phyloP scores from a whole-genome alignment of 2,329 filamentous ascomycete genomes.

The Emergomyces orientalis region DNA sequence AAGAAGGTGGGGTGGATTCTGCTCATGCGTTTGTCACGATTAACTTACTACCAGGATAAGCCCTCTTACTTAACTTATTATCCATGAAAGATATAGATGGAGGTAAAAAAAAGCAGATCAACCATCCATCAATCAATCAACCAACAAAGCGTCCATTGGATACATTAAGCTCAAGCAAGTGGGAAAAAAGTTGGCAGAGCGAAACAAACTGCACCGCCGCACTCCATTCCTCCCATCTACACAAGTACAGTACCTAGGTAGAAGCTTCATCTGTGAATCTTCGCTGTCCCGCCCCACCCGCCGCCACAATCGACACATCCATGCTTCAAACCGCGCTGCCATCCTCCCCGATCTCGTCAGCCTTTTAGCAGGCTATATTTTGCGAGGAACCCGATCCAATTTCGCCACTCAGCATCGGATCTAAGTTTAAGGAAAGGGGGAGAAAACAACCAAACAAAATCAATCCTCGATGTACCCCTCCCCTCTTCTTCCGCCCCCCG shows the following conservation, averaged over 20 bases:
- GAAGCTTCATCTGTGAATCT: too few species aligned
- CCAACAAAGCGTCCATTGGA: too few species aligned
- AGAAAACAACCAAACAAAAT: too few species aligned
- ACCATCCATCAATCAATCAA: background rate
- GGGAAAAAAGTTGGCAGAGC: background rate
- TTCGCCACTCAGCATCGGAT: background rate
- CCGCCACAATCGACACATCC: background rate
- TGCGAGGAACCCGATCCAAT: background rate
- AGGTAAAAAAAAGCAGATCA: background rate
- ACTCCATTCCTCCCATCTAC: too few species aligned
- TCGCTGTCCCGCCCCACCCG: background rate
- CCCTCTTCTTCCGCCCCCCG: background rate
- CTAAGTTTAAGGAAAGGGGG: too few species aligned
- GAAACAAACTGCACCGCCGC: background rate
- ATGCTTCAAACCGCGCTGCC: too few species aligned
- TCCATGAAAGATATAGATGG: background rate
- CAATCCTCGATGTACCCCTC: background rate
- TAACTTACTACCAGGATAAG: too few species aligned
- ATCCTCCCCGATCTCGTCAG: background rate
- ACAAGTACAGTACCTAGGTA: too few species aligned
- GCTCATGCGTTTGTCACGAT: too few species aligned
- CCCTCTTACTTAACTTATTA: too few species aligned
- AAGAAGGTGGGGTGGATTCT: background rate
- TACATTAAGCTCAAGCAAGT: too few species aligned
- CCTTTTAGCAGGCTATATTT: background rate